phyloP scores from a whole-genome alignment of 2,329 filamentous ascomycete species.

The Phialophora macrospora region DNA sequence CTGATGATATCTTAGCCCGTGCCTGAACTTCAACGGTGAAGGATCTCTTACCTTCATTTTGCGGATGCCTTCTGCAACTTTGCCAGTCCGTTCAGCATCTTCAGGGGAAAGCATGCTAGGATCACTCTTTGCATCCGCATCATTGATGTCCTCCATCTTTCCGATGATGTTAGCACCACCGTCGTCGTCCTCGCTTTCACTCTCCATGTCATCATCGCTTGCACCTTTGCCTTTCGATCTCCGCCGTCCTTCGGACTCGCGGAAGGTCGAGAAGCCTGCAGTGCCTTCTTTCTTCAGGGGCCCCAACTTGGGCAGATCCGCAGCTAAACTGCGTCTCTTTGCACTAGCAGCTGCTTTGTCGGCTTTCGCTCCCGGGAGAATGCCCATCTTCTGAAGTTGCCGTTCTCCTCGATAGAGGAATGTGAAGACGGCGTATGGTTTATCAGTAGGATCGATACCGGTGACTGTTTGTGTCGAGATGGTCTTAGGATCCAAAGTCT shows the following conservation, averaged over 20 bases:
- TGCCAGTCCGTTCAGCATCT: conserved; percentile 63
- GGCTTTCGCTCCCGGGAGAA: conserved; percentile 71
- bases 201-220: conserved; percentile 71
- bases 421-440: conserved; percentile 94
- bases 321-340: conserved; percentile 81
- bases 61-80: conserved; percentile 66
- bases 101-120: conserved; percentile 61
- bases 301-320: conserved; percentile 83
- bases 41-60: conserved; percentile 65
- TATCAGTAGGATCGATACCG: conserved; percentile 88
- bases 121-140: conserved; percentile 57
- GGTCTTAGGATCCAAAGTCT: conserved; percentile 91
- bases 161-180: conserved; percentile 65
- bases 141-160: conserved; percentile 68
- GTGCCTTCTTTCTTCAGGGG: conserved; percentile 86
- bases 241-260: conserved; percentile 67
- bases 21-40: conserved; percentile 38
- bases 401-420: conserved; percentile 97
- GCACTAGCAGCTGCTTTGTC: conserved; percentile 64
- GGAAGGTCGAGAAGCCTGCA: conserved; percentile 86
- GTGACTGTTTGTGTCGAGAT: conserved; percentile 99
- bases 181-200: conserved; percentile 74
- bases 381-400: conserved; percentile 96
- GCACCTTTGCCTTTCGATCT: conserved; percentile 58
- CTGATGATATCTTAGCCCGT: conserved; percentile 47